Conservation (phyloP, 1,284 basidiomycete species). For the Fomitiporia mediterranea region DNA sequence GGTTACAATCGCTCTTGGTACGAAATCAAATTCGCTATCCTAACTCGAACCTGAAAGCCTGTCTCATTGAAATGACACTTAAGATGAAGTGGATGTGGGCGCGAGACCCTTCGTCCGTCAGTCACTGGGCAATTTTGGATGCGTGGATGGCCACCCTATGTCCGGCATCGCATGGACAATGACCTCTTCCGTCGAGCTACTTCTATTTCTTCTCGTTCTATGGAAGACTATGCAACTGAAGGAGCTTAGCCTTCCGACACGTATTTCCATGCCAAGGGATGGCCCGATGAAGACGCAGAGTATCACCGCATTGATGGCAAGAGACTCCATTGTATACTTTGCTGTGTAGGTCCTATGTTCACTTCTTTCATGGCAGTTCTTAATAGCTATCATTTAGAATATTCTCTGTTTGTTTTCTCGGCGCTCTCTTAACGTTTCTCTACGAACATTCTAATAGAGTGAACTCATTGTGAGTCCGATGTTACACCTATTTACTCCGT, state of each 20-base stretch:
- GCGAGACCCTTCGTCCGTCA: background rate
- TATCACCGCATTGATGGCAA: background rate
- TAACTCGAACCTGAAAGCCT: background rate
- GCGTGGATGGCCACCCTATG: background rate
- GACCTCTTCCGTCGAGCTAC: background rate
- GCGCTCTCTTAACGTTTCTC: no score
- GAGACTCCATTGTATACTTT: background rate
- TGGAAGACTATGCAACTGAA: background rate
- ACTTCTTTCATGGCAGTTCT: background rate
- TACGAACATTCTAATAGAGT: background rate
- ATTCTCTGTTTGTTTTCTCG: conserved; percentile 1
- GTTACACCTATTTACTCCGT: background rate
- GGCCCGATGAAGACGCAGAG: background rate
- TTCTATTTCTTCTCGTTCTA: background rate
- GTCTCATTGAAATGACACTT: background rate
- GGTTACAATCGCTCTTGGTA: background rate
- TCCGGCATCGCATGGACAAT: background rate
- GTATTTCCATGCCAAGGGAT: background rate
- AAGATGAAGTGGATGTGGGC: background rate
- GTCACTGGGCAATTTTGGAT: background rate
- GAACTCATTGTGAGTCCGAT: background rate
- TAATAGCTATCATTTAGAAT: background rate
- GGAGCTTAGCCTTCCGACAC: background rate
- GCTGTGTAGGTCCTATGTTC: background rate
- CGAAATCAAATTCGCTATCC: background rate